Conservation (phyloP, 1,284 basidiomycete species). For the Kwoniella shivajii region DNA sequence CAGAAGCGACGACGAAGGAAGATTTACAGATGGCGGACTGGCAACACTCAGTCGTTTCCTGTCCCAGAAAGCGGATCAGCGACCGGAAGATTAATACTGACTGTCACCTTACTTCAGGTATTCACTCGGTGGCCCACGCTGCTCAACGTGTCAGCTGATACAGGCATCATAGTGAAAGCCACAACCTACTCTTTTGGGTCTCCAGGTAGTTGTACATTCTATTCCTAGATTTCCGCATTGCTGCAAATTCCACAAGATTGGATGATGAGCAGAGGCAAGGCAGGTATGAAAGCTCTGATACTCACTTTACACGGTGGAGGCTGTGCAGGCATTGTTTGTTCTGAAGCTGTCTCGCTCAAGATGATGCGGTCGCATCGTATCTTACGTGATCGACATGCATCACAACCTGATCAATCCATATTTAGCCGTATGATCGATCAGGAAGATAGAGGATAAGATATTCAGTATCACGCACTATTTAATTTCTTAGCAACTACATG, state of each 20-base stretch:
- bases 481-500: no score
- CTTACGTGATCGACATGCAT: slow-evolving; percentile 8
- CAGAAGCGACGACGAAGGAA: neutral
- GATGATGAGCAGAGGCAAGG: neutral
- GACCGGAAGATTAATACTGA: neutral
- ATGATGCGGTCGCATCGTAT: slow-evolving; percentile 2
- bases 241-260: neutral
- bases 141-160: neutral
- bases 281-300: neutral
- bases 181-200: slow-evolving; percentile 7
- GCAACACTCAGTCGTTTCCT: neutral
- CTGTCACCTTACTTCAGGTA: slow-evolving; percentile 3
- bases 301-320: slow-evolving; percentile 6
- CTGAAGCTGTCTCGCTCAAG: neutral
- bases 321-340: neutral
- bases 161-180: neutral
- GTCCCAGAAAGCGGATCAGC: neutral
- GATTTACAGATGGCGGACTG: neutral
- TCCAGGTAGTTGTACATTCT: slow-evolving; percentile 8
- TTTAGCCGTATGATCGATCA: no score
- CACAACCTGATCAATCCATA: no score
- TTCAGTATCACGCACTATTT: no score
- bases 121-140: slow-evolving; percentile 13
- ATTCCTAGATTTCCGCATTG: slow-evolving; percentile 2
- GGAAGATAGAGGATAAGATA: no score